phyloP scores from a whole-genome alignment of 2,329 filamentous ascomycete species.

The Aspergillus sp. region DNA sequence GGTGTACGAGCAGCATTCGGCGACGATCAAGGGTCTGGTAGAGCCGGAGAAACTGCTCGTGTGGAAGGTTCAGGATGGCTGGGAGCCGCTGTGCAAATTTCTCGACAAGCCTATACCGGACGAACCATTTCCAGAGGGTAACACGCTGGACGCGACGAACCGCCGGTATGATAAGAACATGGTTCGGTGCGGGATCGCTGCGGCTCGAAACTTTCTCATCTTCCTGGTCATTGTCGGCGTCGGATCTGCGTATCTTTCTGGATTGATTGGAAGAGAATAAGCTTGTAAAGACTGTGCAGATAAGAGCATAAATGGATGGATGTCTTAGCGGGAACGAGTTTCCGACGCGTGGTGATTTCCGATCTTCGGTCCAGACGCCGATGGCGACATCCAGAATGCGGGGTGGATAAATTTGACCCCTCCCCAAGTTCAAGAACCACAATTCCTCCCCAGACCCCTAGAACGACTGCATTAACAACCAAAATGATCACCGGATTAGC shows the following conservation, averaged over 20 bases:
- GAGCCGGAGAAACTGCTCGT: constrained; percentile 16
- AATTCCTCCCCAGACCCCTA: neutral
- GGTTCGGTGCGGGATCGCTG: neutral
- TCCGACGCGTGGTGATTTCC: neutral
- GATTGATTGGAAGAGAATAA: neutral
- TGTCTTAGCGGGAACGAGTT: neutral
- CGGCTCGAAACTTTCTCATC: constrained; percentile 1
- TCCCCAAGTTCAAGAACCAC: neutral
- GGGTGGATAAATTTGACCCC: neutral
- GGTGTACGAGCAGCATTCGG: constrained; percentile 21
- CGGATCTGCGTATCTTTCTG: neutral
- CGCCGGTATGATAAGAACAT: constrained; percentile 6
- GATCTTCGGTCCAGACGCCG: neutral
- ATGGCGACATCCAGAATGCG: constrained; percentile 5
- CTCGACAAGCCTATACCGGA: constrained; percentile 13
- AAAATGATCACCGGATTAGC: constrained; percentile 59
- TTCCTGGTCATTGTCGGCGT: neutral
- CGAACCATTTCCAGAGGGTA: constrained; percentile 14
- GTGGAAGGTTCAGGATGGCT: constrained; percentile 21
- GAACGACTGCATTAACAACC: neutral
- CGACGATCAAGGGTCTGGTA: constrained; percentile 3
- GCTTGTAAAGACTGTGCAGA: neutral
- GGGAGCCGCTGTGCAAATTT: constrained; percentile 25
- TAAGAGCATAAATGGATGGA: neutral
- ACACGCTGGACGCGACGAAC: constrained; percentile 9